These are phyloP conservation scores for Mucor ambiguus DNA, from an alignment of 371 early-diverging fungal genomes.

Conservation along the genomic window DNA sequence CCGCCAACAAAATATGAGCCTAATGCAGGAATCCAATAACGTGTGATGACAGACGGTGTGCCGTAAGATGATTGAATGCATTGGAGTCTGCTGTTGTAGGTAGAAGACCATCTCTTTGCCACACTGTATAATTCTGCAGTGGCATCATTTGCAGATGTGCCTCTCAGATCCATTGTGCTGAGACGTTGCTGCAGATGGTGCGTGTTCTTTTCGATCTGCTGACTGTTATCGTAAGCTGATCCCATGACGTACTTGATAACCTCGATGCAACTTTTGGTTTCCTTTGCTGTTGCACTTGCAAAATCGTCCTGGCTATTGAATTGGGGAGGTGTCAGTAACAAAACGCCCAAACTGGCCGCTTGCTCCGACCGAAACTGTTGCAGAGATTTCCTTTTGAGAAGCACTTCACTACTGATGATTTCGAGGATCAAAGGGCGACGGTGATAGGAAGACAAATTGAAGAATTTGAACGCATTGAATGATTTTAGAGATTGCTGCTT, in stretches of 20 bases:
- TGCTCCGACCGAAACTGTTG: slow-evolving; percentile 57
- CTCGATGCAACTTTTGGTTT: slow-evolving; percentile 14
- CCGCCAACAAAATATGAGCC: slow-evolving; percentile 43
- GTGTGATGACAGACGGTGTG: slow-evolving; percentile 46
- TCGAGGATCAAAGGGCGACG: slow-evolving; percentile 52
- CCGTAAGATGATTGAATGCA: slow-evolving; percentile 36
- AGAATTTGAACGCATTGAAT: slow-evolving; percentile 11
- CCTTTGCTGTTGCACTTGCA: slow-evolving; percentile 1
- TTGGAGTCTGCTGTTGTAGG: slow-evolving; percentile 20
- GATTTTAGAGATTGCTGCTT: background rate
- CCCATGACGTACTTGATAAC: slow-evolving; percentile 18
- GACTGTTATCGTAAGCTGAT: background rate
- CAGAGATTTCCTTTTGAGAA: slow-evolving; percentile 54
- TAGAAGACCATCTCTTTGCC: slow-evolving; percentile 7
- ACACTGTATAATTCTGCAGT: slow-evolving; percentile 13
- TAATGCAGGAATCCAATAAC: slow-evolving; percentile 67
- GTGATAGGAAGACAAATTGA: slow-evolving; percentile 14
- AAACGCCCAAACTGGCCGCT: slow-evolving; percentile 66
- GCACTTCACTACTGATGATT: slow-evolving; percentile 64
- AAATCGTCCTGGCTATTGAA: slow-evolving; percentile 11
- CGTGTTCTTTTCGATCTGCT: background rate
- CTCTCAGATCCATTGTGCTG: background rate
- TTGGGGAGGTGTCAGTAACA: slow-evolving; percentile 41
- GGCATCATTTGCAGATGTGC: background rate
- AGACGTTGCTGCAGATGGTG: slow-evolving; percentile 24